Percentiles rank a stretch among this genome's conserved stretches.
Evolutionary conservation across 2,329 filamentous ascomycete species (phyloP).

Genomic region (Pyricularia sp.): DNA sequence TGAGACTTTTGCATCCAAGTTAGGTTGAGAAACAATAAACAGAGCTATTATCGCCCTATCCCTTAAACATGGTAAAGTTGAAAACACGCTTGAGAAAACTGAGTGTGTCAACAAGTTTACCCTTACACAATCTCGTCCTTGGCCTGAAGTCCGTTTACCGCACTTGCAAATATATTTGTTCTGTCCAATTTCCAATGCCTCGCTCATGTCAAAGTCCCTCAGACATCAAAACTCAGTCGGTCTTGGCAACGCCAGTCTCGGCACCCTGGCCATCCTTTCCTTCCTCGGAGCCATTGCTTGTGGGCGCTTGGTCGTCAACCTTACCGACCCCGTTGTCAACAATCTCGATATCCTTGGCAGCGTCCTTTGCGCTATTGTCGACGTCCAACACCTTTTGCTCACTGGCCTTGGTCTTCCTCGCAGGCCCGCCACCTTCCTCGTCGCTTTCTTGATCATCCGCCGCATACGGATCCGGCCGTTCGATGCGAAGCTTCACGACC

Average conservation of each 20-base stretch:
- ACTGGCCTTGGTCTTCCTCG: slow-evolving; percentile 5
- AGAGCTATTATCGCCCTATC: neutral
- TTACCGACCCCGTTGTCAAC: neutral
- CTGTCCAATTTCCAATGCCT: neutral
- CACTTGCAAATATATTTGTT: neutral
- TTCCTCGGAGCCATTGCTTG: neutral
- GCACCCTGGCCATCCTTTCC: neutral
- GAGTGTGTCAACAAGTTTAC: neutral
- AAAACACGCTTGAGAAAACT: neutral
- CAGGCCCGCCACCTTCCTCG: slow-evolving; percentile 6
- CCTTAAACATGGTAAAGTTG: neutral
- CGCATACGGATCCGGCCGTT: slow-evolving; percentile 13
- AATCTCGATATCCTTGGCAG: neutral
- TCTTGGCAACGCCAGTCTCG: neutral
- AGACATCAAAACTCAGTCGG: neutral
- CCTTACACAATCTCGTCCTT: neutral
- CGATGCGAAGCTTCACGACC: slow-evolving; percentile 14
- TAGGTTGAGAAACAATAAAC: neutral
- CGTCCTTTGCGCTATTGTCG: neutral
- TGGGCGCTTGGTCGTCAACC: neutral
- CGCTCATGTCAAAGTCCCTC: neutral
- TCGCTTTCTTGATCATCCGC: slow-evolving; percentile 20
- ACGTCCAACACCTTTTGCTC: slow-evolving; percentile 1
- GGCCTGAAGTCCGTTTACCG: neutral
- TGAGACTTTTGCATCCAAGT: neutral